Evolutionary conservation across 176 grass and related monocot genomes (phyloP), one percentile per base, ranked within the genome.

Genomic region (Triticum timopheevii): DNA sequence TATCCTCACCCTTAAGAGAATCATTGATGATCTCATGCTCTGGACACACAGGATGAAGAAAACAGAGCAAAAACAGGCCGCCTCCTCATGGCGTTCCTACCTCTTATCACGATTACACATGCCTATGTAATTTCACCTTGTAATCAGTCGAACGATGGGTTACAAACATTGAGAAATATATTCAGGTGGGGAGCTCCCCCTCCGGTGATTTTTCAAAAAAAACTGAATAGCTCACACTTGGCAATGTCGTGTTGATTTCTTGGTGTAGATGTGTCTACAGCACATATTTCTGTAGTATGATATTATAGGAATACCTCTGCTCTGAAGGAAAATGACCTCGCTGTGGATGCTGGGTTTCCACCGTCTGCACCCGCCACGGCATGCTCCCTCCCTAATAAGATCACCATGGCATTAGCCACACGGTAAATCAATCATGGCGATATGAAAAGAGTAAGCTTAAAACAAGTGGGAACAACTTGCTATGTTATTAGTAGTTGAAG

Each of bases 321-420:
- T 88, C 75, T 76, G 0, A 83, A 69, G 35, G 77, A 88, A 66
- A 86, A 88, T 59, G 90, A 86, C 75, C 82, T 90, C 52, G 52
- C 65, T 31, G 86, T n/a, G 16, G 39, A 40, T 10, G 78, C 72
- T 68, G 75, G 69, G 38, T 66, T 83, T 33, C 78, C 80, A 84
- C 10, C 22, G 10, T 62, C 64, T 74, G 86, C 7, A 64, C 73
- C 30, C 79, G 80, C 84, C 85, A 82, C 22, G 4, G 45, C 65
- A 69, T 80, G 40, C 31, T 86, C 84, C 86, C 75, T 86, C 84
- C 82, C 96, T 96, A 63, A 69, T 22, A 85, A 92, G 5, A 88
- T 13, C 6, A 68, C 42, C 73, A 54, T 31, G 42, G 22, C 1
- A 85, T 67, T 25, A 77, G 2, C 66, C 22, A 52, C 28, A 28